Evolutionary conservation across 768 basidiomycete genomes (phyloP), one percentile per base, ranked within the genome.

Genomic region (Psilocybe sp.): DNA sequence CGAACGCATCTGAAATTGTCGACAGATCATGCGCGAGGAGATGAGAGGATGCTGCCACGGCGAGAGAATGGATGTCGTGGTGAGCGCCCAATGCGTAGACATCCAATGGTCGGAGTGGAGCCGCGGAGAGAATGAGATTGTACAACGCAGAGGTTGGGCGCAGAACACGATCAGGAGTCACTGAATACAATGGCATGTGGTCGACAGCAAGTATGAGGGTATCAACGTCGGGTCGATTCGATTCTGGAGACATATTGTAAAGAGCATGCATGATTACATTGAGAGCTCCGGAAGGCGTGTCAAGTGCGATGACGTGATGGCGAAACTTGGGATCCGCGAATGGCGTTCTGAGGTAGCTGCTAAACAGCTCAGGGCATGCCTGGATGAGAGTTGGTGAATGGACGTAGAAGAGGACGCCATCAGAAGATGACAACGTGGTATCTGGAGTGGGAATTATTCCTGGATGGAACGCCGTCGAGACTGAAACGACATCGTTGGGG

Each of bases 361-460:
- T 23, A 36, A 61, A 61, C 12, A 65, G 67, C 44, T 78, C 81
- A 18, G 60, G 60, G 28, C 82, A 85, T 5, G 64, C 68, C 18
- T 58, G 44, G 33, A 77, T 63, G 33, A 87, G 59, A 31, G 71
- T 60, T 5, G 69, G 58, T 0, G 68, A 58, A 60, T 84, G 76
- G 5, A 77, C 75, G 53, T 85, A 84, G 69, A 87, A 87, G 56
- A 84, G 76, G 32, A 86, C 80, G 0, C 74, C 72, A 53, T 87
- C 85, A 35, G 79, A 72, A 5, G 83, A 79, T 41, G 77, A 60
- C 34, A 84, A 55, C 51, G 82, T 68, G 3, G 61, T 57, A 39
- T 66, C 63, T 1, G 53, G 46, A 4, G 42, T 4, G 8, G 64
- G 57, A 34, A 58, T 47, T 5, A 46, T 32, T 2, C 53, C 57